Base-by-base conservation (phyloP, 371 early-diverging fungal genomes). In the Mucor lusitanicus region DNA sequence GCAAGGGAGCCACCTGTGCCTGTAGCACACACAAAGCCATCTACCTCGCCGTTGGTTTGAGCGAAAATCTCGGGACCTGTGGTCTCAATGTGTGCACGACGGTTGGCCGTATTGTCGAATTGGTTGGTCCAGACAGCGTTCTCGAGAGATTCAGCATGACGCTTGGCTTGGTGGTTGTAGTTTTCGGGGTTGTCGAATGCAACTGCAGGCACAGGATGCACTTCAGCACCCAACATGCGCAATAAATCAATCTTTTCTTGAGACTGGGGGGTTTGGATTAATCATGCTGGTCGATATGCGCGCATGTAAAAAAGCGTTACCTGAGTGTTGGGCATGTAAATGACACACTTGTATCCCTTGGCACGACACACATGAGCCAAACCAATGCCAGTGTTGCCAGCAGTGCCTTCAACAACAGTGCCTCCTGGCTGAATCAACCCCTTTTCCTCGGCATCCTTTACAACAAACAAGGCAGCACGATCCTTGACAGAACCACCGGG, bases 401-500 rank as follows among this genome's bases (percentile, higher is more conserved):
- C 96, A 12, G 98, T 98, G 27, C 97, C 97, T 69, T 98, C 97
- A 3, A 97, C 94, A 12, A 97, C 85, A 3, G 98, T 97, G 46
- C 96, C 96, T n/a, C 97, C 96, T 27, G 95, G 87, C 61, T 88
- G 82, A 57, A 97, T 80, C 60, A 91, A 75, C 0, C 98, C 97
- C 64, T 72, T 83, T 67, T 93, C 90, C 74, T 98, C 98, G 39
- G 98, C 97, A 67, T 96, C 92, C 82, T 95, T 90, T 23, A 98
- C 92, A 17, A 98, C 93, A 74, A 81, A 95, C 42, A 96, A 83
- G 1, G 98, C 98, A 21, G 97, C 97, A 53, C 98, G 89, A 78
- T 98, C 98, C 81, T 98, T 98, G 75, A 98, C 98, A 7, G 93
- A 92, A 21, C 98, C 98, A 59, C 98, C 97, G n/a, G 98, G 96